Percentiles rank a stretch among this genome's conserved stretches.
Conservation (phyloP, 169 alveolate species). For the Cryptosporidium sp. region DNA sequence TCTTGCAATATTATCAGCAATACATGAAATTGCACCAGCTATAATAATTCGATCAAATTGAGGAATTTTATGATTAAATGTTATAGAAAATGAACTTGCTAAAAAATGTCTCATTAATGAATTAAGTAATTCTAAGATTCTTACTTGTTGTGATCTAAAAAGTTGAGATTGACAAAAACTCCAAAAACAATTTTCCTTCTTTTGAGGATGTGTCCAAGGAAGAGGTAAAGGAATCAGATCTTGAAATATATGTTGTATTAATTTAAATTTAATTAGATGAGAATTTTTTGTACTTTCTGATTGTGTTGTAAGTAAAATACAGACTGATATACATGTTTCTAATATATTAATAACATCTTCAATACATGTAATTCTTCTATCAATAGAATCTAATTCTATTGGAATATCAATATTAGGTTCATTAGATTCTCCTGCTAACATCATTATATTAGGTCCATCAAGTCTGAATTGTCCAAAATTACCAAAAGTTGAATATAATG, state of each 20-base stretch:
- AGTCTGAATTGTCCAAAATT: conserved; percentile 83
- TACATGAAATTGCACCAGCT: conserved; percentile 78
- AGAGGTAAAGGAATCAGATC: conserved; percentile 48
- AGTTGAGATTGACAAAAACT: background rate
- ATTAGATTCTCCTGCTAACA: conserved; percentile 81
- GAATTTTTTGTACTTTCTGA: conserved; percentile 23
- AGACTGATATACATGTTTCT: conserved; percentile 38
- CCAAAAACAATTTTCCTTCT: conserved; percentile 45
- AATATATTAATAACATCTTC: conserved; percentile 47
- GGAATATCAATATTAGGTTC: conserved; percentile 72
- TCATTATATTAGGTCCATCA: conserved; percentile 83
- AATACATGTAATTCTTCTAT: conserved; percentile 7
- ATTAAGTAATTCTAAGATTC: conserved; percentile 9
- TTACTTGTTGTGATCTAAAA: conserved; percentile 53
- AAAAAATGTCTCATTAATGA: conserved; percentile 18
- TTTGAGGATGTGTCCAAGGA: conserved; percentile 61
- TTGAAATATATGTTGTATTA: conserved; percentile 57
- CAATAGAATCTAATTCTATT: conserved; percentile 36
- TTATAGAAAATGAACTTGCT: conserved; percentile 52
- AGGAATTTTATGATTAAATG: conserved; percentile 17
- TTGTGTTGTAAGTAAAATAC: conserved; percentile 42
- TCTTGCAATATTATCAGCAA: conserved; percentile 81
- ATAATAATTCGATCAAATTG: conserved; percentile 80
- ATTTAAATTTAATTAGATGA: conserved; percentile 22
- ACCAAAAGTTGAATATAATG: conserved; percentile 77